Conservation (phyloP, 202 grass and related monocot genomes). For the Musa balbisiana region DNA sequence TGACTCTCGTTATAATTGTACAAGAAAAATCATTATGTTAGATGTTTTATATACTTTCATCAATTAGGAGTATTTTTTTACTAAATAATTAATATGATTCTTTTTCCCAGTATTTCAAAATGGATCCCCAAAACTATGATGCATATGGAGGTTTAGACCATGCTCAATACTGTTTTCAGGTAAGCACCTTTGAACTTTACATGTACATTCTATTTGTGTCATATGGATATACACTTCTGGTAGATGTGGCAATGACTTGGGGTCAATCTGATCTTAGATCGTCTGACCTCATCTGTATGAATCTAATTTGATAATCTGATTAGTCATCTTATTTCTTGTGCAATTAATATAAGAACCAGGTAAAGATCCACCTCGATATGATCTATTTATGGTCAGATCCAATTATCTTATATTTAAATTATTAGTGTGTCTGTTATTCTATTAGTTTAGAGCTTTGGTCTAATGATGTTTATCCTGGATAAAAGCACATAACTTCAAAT, state of each 20-base stretch:
- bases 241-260: neutral
- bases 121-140: conserved; percentile 79
- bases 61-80: neutral
- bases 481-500: neutral
- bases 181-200: conserved; percentile 20
- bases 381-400: neutral
- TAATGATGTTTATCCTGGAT: neutral
- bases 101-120: conserved; percentile 77
- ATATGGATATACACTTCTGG: neutral
- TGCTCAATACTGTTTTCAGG: conserved; percentile 91
- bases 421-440: neutral
- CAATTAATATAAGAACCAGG: too few relatives aligned
- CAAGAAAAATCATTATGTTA: neutral
- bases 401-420: neutral
- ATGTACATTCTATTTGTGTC: neutral
- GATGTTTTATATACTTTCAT: neutral
- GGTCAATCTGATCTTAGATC: neutral
- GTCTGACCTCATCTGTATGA: neutral
- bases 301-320: neutral
- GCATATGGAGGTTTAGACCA: conserved; percentile 54
- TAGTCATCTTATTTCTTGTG: neutral
- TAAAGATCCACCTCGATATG: too few relatives aligned
- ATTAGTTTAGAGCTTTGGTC: neutral
- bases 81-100: conserved; percentile 11
- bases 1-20: too few relatives aligned